These are phyloP conservation scores for Schizochytrium sp. DNA, from an alignment of 108 stramenopile genomes.

Conservation along the genomic window DNA sequence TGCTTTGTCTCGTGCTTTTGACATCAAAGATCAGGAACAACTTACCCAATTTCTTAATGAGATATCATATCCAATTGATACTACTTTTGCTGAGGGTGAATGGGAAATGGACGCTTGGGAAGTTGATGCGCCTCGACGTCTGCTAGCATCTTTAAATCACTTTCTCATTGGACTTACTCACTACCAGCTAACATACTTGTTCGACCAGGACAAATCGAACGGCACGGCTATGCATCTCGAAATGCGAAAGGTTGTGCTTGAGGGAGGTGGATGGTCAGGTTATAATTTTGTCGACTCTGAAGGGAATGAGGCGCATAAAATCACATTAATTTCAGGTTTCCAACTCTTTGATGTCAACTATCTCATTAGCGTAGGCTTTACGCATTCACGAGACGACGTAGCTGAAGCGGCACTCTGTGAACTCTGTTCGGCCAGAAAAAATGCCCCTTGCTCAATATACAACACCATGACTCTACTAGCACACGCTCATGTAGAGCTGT, in stretches of 20 bases:
- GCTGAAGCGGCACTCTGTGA: neutral
- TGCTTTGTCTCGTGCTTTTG: neutral
- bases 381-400: neutral
- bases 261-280: neutral
- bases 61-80: neutral
- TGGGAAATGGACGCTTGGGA: neutral
- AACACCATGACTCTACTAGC: neutral
- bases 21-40: neutral
- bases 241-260: neutral
- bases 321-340: neutral
- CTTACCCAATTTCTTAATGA: neutral
- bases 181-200: neutral
- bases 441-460: neutral
- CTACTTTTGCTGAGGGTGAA: neutral
- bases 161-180: neutral
- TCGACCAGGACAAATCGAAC: neutral
- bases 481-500: constrained; percentile 16
- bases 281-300: neutral
- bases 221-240: neutral
- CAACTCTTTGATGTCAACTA: neutral
- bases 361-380: neutral
- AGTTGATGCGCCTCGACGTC: neutral
- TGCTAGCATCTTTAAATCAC: neutral
- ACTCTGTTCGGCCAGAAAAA: neutral
- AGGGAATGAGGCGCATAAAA: neutral